phyloP scores from a whole-genome alignment of 345 rosid genomes.

The Tarenaya hassleriana region DNA sequence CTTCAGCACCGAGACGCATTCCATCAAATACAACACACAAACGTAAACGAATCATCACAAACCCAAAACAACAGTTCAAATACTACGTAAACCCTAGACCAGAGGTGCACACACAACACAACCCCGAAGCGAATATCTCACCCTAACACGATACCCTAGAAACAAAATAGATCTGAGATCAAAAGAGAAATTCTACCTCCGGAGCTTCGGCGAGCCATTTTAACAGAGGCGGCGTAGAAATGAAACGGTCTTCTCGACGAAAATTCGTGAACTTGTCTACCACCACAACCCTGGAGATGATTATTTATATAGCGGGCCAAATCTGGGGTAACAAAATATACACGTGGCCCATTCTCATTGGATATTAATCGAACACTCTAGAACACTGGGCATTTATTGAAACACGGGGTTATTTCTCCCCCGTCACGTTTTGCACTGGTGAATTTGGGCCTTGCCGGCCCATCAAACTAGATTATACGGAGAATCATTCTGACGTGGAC shows the following conservation, averaged over 20 bases:
- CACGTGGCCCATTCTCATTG: too few species aligned
- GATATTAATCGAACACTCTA: too few species aligned
- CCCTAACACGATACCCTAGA: neutral
- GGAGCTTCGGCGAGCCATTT: conserved; percentile 38
- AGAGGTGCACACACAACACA: neutral
- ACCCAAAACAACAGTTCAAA: neutral
- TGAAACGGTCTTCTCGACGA: neutral
- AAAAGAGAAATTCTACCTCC: conserved; percentile 23
- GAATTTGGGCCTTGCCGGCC: too few species aligned
- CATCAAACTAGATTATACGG: too few species aligned
- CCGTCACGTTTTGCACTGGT: too few species aligned
- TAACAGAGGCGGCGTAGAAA: conserved; percentile 10
- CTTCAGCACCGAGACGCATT: neutral
- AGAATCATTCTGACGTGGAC: too few species aligned
- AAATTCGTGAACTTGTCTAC: neutral
- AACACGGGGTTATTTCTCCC: too few species aligned
- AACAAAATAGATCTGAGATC: conserved; percentile 17
- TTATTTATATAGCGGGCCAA: neutral
- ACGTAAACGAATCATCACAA: neutral
- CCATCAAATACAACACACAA: neutral
- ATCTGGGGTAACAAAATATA: too few species aligned
- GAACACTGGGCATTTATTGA: too few species aligned
- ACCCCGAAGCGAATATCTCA: neutral
- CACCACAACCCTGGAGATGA: neutral
- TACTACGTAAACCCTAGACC: conserved; percentile 18